phyloP scores from a whole-genome alignment of 1,139 yeast species.

The Geotrichum bryndzae region DNA sequence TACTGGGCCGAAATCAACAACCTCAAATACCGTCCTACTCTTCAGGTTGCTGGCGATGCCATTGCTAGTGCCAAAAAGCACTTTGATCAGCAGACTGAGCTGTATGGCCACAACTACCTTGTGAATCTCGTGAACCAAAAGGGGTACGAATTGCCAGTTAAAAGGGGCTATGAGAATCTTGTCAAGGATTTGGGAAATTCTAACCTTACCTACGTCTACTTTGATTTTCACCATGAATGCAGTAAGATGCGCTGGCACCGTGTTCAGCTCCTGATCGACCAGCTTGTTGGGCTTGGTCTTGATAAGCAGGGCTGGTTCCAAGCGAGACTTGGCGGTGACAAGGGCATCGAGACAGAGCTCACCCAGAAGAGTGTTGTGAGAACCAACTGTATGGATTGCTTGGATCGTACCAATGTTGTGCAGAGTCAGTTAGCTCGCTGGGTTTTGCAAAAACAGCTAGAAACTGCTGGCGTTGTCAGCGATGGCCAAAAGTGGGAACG shows the following conservation, averaged over 20 bases:
- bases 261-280: constrained; percentile 69
- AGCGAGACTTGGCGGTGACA: constrained; percentile 31
- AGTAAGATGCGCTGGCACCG: constrained; percentile 92
- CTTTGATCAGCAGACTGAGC: constrained; percentile 58
- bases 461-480: constrained; percentile 38
- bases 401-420: constrained; percentile 95
- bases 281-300: constrained; percentile 57
- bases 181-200: constrained; percentile 58
- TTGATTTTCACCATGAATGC: constrained; percentile 98
- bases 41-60: constrained; percentile 58
- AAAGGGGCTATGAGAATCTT: constrained; percentile 73
- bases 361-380: constrained; percentile 70
- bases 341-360: constrained; percentile 32
- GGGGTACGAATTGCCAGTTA: constrained; percentile 92
- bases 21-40: constrained; percentile 75
- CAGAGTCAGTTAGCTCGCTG: constrained; percentile 87
- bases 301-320: constrained; percentile 52
- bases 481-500: constrained; percentile 32
- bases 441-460: constrained; percentile 74
- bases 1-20: constrained; percentile 94
- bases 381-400: constrained; percentile 98
- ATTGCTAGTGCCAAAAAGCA: constrained; percentile 66
- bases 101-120: constrained; percentile 76
- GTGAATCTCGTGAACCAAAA: constrained; percentile 88
- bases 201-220: constrained; percentile 64